A percentile compares a stretch with the other conserved stretches of the same genome.
These are phyloP conservation scores for Nicotiana rustica DNA, from an alignment of 305 asterid species.

Conservation along the genomic window DNA sequence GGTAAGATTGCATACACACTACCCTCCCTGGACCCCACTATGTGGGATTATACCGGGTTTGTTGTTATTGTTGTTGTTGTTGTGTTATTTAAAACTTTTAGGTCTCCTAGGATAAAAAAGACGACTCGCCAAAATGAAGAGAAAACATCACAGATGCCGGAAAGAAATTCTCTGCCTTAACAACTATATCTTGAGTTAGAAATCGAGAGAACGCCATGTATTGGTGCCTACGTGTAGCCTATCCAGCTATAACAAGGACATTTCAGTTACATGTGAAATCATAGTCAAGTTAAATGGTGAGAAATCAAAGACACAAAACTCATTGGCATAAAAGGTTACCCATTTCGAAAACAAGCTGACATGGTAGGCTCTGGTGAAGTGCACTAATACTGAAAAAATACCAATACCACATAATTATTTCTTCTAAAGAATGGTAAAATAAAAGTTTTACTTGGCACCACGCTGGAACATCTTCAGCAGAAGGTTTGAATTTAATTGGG, in stretches of 20 bases:
- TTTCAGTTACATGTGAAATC: slow-evolving; percentile 21
- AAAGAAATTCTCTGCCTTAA: neutral
- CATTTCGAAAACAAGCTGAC: neutral
- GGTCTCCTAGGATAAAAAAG: neutral
- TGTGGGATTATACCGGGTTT: too few species aligned
- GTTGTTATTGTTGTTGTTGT: too few species aligned
- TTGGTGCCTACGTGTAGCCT: slow-evolving; percentile 10
- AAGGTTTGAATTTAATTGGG: slow-evolving; percentile 19
- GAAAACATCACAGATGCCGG: neutral
- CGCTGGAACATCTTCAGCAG: neutral
- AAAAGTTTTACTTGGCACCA: neutral
- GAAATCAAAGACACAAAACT: slow-evolving; percentile 8
- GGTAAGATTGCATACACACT: too few species aligned
- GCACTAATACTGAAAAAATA: slow-evolving; percentile 8
- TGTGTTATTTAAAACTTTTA: neutral
- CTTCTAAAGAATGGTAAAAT: neutral
- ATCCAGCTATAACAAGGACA: neutral
- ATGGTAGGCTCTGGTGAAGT: neutral
- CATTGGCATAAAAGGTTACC: slow-evolving; percentile 23
- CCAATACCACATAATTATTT: slow-evolving; percentile 2
- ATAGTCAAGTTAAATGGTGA: neutral
- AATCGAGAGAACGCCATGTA: slow-evolving; percentile 5
- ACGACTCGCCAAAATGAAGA: neutral
- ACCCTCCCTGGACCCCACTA: too few species aligned
- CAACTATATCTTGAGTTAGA: neutral